Evolutionary conservation across 2,329 filamentous ascomycete genomes (phyloP), one percentile per base, ranked within the genome.

Genomic region (Ambrosiella cleistominuta): DNA sequence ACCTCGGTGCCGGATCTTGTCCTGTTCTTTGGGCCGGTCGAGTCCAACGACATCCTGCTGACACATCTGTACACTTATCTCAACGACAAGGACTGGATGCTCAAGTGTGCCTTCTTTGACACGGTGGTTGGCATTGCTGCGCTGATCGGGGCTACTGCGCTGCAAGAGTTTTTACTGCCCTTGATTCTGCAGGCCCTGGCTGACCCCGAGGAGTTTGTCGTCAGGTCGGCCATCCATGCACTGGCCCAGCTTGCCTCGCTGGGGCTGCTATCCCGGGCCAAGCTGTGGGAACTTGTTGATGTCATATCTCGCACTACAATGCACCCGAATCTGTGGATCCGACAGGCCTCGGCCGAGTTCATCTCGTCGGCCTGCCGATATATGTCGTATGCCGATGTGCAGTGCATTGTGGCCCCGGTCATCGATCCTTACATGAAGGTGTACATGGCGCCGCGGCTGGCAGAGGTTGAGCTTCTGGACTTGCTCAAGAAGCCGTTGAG

Each of bases 61-160:
- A 95, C 89, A 38, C 93, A 98, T 70, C 74, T 98, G 36, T 97
- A 97, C 66, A 98, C 93, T 0, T 98, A 98, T 65, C 72, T 98
- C 7, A 98, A 98, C 64, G 93, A 97, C 65, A 82, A 85, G 47
- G 90, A 98, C 67, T 98, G 93, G 93, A 88, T 88, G 68, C 73
- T 98, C 38, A 96, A 95, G 68, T 96, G 89, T 65, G 89, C 91
- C 2, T 97, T 97, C 67, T 96, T 98, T 65, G 90, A 95, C 66
- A 88, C 89, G 0, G 88, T 97, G 35, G 88, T 97, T 13, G 91
- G 90, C 2, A 90, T 98, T 63, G 88, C 90, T 3, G 81, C 87
- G 1, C 95, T 95, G 64, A 80, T 97, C 39, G 93, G 93, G 36
- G 89, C 86, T 61, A 86, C 83, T 39, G 94, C 85, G 63, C 72